These are phyloP conservation scores for Hysterangium stoloniferum DNA, from an alignment of 768 basidiomycete genomes.

Conservation along the genomic window DNA sequence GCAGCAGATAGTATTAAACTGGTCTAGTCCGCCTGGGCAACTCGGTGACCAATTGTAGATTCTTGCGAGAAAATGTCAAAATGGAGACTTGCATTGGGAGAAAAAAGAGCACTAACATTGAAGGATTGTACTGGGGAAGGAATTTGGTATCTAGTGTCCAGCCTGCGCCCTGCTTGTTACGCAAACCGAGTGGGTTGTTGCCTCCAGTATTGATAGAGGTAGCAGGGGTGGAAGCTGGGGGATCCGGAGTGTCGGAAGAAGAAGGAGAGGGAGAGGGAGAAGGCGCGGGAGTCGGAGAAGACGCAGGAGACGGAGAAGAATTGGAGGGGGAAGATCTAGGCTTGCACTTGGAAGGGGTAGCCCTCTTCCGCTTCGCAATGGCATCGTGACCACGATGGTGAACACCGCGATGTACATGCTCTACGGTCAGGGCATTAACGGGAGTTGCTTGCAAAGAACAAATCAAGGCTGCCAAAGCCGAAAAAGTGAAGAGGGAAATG, in stretches of 20 bases:
- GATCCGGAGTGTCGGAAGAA: conserved; percentile 15
- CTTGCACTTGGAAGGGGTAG: conserved; percentile 48
- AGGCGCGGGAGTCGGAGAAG: conserved; percentile 11
- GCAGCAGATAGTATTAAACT: conserved; percentile 44
- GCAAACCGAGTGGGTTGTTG: conserved; percentile 15
- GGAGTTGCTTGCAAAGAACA: conserved; percentile 39
- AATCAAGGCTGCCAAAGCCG: conserved; percentile 49
- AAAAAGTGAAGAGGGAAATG: conserved; percentile 50
- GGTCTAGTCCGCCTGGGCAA: conserved; percentile 32
- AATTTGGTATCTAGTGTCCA: too few relatives aligned
- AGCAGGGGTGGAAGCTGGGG: conserved; percentile 13
- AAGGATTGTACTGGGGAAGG: too few relatives aligned
- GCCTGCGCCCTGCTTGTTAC: too few relatives aligned
- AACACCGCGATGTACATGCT: conserved; percentile 37
- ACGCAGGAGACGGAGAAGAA: conserved; percentile 13
- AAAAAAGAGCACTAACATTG: conserved; percentile 13
- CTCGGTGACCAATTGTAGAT: conserved; percentile 64
- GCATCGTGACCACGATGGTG: conserved; percentile 34
- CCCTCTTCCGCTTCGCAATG: conserved; percentile 45
- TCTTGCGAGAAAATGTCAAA: conserved; percentile 18
- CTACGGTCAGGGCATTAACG: conserved; percentile 46
- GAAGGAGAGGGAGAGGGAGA: conserved; percentile 17
- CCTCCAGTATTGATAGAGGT: conserved; percentile 16
- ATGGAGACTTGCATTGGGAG: background rate
- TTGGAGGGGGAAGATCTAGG: conserved; percentile 33